These are phyloP conservation scores for Penicillium fuscoglaucum DNA, from an alignment of 2,329 filamentous ascomycete species.

Conservation along the genomic window DNA sequence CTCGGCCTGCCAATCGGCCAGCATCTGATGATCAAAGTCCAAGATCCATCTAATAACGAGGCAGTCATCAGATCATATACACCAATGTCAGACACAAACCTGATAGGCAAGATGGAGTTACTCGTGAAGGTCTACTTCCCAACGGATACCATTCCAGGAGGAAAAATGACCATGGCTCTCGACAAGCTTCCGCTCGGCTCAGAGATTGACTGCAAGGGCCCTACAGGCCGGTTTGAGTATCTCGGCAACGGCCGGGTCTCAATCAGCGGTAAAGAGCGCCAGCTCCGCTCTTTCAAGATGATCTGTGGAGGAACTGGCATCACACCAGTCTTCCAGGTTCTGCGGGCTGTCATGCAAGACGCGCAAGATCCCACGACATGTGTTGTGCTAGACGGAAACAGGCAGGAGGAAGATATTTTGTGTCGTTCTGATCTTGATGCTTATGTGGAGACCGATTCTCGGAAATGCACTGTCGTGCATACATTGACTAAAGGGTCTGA, in stretches of 20 bases:
- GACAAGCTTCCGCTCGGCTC: slow-evolving; percentile 71
- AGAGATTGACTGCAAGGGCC: slow-evolving; percentile 80
- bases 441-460: slow-evolving; percentile 54
- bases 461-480: slow-evolving; percentile 65
- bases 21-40: slow-evolving; percentile 80
- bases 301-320: slow-evolving; percentile 86
- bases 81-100: slow-evolving; percentile 66
- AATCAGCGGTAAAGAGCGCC: slow-evolving; percentile 58
- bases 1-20: slow-evolving; percentile 81
- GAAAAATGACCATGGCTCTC: slow-evolving; percentile 79
- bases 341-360: slow-evolving; percentile 71
- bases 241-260: slow-evolving; percentile 64
- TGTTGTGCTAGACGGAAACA: slow-evolving; percentile 75
- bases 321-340: slow-evolving; percentile 85
- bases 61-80: slow-evolving; percentile 85
- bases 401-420: slow-evolving; percentile 77
- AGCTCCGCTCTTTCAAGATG: slow-evolving; percentile 73
- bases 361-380: slow-evolving; percentile 65
- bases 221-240: slow-evolving; percentile 83
- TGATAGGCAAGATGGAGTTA: slow-evolving; percentile 67
- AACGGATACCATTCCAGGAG: slow-evolving; percentile 59
- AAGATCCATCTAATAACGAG: slow-evolving; percentile 66
- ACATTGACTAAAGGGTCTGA: slow-evolving; percentile 65
- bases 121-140: slow-evolving; percentile 81
- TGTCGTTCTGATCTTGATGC: slow-evolving; percentile 70